Conservation (phyloP, 2,329 filamentous ascomycete species). For the Trichoderma sp. region DNA sequence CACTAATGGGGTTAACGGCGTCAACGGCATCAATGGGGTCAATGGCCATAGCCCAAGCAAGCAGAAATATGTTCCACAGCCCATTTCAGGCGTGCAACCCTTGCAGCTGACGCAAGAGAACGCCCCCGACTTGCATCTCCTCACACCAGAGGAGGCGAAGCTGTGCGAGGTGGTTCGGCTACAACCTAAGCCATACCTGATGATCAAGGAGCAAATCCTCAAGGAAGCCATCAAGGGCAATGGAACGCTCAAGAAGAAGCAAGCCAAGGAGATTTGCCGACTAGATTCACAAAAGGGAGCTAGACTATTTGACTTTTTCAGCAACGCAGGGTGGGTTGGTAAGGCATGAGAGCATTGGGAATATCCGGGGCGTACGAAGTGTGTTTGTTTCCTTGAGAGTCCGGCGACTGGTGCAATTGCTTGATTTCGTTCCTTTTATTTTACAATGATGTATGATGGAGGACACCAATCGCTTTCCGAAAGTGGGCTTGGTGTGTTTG, state of each 20-base stretch:
- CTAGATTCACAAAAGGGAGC: conserved; percentile 83
- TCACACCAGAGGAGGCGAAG: conserved; percentile 80
- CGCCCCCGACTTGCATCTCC: conserved; percentile 77
- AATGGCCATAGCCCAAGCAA: conserved; percentile 38
- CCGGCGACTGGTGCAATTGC: not conserved
- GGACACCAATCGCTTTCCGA: not conserved
- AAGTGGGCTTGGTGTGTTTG: not conserved
- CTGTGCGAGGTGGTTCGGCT: conserved; percentile 81
- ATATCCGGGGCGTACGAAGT: not conserved
- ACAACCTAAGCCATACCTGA: conserved; percentile 90
- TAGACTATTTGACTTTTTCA: conserved; percentile 91
- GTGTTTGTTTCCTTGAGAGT: not conserved
- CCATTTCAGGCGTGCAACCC: conserved; percentile 60
- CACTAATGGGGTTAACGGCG: conserved; percentile 26
- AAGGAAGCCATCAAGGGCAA: conserved; percentile 88
- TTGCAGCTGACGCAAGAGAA: conserved; percentile 72
- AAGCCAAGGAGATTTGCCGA: conserved; percentile 79
- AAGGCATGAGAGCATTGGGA: conserved; percentile 58
- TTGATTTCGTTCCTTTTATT: not conserved
- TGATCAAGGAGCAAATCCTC: conserved; percentile 90
- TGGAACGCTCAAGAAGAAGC: conserved; percentile 88
- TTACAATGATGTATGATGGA: not conserved
- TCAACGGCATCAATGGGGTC: conserved; percentile 48
- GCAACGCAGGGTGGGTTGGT: conserved; percentile 86
- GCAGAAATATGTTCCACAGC: conserved; percentile 53